These are phyloP conservation scores for Tremella mesenterica DNA, from an alignment of 768 basidiomycete species.

Conservation along the genomic window DNA sequence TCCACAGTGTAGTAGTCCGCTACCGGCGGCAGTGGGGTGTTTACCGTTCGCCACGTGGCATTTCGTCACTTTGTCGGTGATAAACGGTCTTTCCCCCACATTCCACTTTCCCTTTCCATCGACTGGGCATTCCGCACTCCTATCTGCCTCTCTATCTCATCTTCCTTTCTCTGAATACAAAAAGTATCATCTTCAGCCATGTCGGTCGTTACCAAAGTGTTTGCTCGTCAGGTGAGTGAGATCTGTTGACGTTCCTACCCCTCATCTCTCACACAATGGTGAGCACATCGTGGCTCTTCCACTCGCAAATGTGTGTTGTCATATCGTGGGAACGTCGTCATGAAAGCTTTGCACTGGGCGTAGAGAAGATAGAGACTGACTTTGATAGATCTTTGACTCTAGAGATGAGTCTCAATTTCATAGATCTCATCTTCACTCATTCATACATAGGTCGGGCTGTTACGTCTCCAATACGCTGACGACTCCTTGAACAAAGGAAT, in stretches of 20 bases:
- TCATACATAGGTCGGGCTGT: not conserved
- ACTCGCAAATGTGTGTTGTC: not conserved
- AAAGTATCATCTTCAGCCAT: no score
- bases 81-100: no score
- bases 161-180: no score
- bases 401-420: slow-evolving; percentile 64
- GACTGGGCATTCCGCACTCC: no score
- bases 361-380: not conserved
- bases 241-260: not conserved
- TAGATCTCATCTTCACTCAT: not conserved
- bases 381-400: slow-evolving; percentile 88
- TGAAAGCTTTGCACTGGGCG: no score
- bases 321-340: no score
- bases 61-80: no score
- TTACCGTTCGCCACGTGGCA: no score
- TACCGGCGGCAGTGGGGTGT: no score
- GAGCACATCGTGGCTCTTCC: not conserved
- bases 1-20: no score
- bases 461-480: slow-evolving; percentile 39
- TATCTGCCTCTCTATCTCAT: no score
- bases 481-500: not conserved
- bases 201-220: slow-evolving; percentile 76
- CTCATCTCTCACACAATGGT: not conserved
- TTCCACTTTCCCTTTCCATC: no score
- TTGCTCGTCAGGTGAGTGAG: slow-evolving; percentile 73